Conservation (phyloP, 2,329 filamentous ascomycete genomes). For the Pseudogymnoascus sp. region DNA sequence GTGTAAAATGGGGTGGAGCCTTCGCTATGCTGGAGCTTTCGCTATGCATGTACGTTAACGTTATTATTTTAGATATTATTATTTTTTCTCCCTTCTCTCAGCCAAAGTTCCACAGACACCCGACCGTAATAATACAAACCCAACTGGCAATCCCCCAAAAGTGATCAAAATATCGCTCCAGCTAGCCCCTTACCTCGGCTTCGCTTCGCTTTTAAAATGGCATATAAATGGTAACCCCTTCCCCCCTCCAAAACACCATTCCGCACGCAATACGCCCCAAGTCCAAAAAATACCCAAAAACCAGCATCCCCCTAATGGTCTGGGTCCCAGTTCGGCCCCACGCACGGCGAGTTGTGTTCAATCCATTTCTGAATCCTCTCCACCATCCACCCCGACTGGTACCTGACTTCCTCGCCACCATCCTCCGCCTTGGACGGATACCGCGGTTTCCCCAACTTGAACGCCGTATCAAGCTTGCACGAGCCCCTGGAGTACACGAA, state of each 20-base stretch:
- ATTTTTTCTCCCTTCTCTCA: not conserved
- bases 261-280: not conserved
- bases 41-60: too few species aligned
- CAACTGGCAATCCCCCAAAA: not conserved
- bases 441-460: conserved; percentile 14
- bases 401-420: not conserved
- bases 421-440: not conserved
- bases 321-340: not conserved
- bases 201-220: not conserved
- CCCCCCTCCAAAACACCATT: not conserved
- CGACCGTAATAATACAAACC: not conserved
- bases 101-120: not conserved
- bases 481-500: conserved; percentile 25
- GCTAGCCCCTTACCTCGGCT: not conserved
- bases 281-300: not conserved
- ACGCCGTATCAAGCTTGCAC: conserved; percentile 14
- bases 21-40: too few species aligned
- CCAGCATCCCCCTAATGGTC: not conserved
- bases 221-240: not conserved
- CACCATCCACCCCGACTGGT: conserved; percentile 11
- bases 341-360: not conserved
- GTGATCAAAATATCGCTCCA: not conserved
- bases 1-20: too few species aligned
- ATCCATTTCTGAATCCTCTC: conserved; percentile 8
- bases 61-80: not conserved